Percentiles rank a stretch among this genome's conserved stretches.
Conservation (phyloP, 768 basidiomycete genomes). For the Hypholoma sublateritium region DNA sequence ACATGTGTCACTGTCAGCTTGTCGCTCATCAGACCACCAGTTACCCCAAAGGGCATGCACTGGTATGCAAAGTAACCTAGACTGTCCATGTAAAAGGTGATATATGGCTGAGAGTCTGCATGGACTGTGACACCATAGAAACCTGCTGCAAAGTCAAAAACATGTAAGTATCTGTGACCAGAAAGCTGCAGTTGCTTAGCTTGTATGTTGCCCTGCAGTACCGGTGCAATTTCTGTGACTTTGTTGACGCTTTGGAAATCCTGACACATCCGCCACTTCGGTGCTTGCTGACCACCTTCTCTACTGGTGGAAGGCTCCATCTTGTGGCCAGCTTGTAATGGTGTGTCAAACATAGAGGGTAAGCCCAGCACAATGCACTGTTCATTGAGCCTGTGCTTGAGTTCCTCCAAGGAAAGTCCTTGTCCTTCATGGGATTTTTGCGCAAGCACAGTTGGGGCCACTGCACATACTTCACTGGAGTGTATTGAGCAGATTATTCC, state of each 20-base stretch:
- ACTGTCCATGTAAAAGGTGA: constrained; percentile 35
- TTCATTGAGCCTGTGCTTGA: no score
- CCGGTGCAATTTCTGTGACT: constrained; percentile 25
- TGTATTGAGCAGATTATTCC: no score
- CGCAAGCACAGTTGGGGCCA: no score
- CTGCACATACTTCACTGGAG: no score
- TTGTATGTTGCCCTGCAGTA: constrained; percentile 38
- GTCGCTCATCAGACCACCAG: constrained; percentile 26
- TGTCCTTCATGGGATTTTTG: no score
- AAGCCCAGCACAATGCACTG: no score
- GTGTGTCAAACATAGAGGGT: no score
- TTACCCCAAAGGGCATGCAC: constrained; percentile 39
- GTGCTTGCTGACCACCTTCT: no score
- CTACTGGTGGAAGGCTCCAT: no score
- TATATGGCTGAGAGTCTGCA: constrained; percentile 22
- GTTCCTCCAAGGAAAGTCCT: no score
- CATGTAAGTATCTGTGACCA: constrained; percentile 31
- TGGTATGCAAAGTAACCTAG: constrained; percentile 33
- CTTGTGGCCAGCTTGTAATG: no score
- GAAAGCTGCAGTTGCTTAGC: constrained; percentile 35
- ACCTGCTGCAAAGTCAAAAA: constrained; percentile 40
- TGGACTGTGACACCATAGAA: constrained; percentile 27
- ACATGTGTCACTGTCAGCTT: constrained; percentile 29
- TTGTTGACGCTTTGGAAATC: constrained; percentile 35
- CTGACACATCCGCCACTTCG: constrained; percentile 39